Conservation (phyloP, 257 asterid genomes). For the Ilex asprella region DNA sequence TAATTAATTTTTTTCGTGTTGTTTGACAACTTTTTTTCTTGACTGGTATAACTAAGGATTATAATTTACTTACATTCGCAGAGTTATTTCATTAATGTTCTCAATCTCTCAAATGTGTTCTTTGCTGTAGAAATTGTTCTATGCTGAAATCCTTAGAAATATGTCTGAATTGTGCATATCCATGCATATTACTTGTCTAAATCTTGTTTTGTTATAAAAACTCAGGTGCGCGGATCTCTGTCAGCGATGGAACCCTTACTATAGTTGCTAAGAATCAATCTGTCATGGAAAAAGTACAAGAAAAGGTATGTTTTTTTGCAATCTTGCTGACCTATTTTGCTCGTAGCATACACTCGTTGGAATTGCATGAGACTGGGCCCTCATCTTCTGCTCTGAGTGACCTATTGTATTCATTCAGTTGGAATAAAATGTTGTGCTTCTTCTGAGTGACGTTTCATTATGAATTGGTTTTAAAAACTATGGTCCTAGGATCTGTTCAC, state of each 20-base stretch:
- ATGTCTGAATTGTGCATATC: background rate
- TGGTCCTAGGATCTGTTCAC: too few relatives aligned
- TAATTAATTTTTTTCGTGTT: too few relatives aligned
- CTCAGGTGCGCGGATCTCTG: slow-evolving; percentile 82
- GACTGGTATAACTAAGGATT: too few relatives aligned
- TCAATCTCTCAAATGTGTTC: background rate
- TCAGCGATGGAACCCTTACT: slow-evolving; percentile 72
- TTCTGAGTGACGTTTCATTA: too few relatives aligned
- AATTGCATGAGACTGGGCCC: background rate
- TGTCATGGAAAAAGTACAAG: slow-evolving; percentile 70
- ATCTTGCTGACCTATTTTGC: slow-evolving; percentile 3
- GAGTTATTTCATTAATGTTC: too few relatives aligned
- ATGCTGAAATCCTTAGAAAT: slow-evolving; percentile 1
- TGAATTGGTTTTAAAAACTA: too few relatives aligned
- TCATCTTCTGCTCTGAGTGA: background rate
- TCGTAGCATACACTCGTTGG: background rate
- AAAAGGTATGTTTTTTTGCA: slow-evolving; percentile 45
- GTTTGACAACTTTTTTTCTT: too few relatives aligned
- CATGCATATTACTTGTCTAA: background rate
- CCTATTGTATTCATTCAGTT: slow-evolving; percentile 9
- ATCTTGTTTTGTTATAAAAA: slow-evolving; percentile 8
- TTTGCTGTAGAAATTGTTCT: slow-evolving; percentile 11
- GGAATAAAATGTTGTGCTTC: background rate
- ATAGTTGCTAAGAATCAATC: slow-evolving; percentile 77
- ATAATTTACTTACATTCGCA: too few relatives aligned